A percentile compares a stretch with the other conserved stretches of the same genome.
Conservation (phyloP, 306 rosid genomes). For the Rosa multiflora region DNA sequence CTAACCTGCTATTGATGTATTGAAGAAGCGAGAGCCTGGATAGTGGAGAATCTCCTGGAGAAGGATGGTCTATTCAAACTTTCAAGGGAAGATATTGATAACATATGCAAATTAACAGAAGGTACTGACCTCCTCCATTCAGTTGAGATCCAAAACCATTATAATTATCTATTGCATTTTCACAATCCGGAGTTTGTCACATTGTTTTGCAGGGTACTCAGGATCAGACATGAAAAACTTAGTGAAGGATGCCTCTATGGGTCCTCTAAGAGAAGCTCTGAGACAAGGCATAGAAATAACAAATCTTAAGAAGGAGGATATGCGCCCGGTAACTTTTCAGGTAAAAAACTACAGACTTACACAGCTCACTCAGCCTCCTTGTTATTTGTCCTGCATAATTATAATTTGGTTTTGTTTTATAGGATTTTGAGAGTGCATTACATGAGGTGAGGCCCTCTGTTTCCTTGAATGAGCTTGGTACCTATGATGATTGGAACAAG, state of each 20-base stretch:
- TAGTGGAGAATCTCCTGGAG: conserved; percentile 59
- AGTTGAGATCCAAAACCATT: conserved; percentile 12
- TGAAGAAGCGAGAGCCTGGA: conserved; percentile 90
- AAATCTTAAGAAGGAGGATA: conserved; percentile 68
- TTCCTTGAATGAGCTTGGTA: conserved; percentile 62
- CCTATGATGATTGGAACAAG: conserved; percentile 78
- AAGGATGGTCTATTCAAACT: conserved; percentile 84
- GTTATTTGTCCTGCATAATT: conserved; percentile 9
- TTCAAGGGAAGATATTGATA: conserved; percentile 55
- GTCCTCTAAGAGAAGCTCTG: conserved; percentile 91
- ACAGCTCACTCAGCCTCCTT: not conserved
- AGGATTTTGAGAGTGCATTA: conserved; percentile 75
- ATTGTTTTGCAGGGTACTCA: conserved; percentile 64
- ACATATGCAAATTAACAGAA: conserved; percentile 66
- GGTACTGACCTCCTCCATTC: conserved; percentile 43
- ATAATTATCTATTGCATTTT: conserved; percentile 20
- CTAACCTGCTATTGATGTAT: conserved; percentile 34
- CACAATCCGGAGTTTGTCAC: conserved; percentile 14
- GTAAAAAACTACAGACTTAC: conserved; percentile 36
- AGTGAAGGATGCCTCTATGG: conserved; percentile 94
- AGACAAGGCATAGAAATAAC: conserved; percentile 68
- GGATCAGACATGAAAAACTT: conserved; percentile 98
- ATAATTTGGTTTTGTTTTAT: conserved; percentile 10
- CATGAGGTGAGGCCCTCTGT: conserved; percentile 90
- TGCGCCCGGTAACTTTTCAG: conserved; percentile 73